Conservation (phyloP, 768 basidiomycete genomes). For the Boletus bicolor region DNA sequence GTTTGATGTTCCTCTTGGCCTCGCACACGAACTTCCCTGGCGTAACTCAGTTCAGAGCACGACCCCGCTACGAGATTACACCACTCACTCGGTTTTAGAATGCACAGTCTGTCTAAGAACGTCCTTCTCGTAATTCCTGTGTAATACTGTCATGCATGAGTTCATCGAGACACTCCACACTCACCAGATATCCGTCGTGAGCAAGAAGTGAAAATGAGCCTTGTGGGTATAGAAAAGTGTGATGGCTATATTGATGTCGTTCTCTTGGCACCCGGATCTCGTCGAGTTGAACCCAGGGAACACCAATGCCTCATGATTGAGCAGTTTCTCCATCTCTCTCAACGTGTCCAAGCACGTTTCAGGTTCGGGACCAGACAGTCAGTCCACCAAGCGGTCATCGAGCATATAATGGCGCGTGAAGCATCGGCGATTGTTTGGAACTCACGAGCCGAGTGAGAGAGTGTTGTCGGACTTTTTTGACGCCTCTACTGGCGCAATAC, state of each 20-base stretch:
- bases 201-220: slow-evolving; percentile 9
- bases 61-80: rapidly evolving
- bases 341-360: slow-evolving; percentile 1
- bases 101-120: neutral
- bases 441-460: slow-evolving; percentile 6
- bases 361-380: slow-evolving; percentile 3
- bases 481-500: neutral
- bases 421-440: slow-evolving; percentile 6
- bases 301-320: neutral
- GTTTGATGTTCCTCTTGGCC: neutral
- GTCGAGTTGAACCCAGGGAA: neutral
- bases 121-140: slow-evolving; percentile 1
- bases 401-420: slow-evolving; percentile 2
- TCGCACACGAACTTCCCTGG: neutral
- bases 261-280: neutral
- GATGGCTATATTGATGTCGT: neutral
- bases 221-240: neutral
- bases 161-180: neutral
- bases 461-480: slow-evolving; percentile 4
- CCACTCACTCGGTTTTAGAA: neutral
- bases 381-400: slow-evolving; percentile 2
- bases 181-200: slow-evolving; percentile 11
- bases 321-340: neutral
- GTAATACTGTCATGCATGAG: neutral
- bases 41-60: neutral